Conservation (phyloP, 345 rosid species). For the Passiflora organensis region DNA sequence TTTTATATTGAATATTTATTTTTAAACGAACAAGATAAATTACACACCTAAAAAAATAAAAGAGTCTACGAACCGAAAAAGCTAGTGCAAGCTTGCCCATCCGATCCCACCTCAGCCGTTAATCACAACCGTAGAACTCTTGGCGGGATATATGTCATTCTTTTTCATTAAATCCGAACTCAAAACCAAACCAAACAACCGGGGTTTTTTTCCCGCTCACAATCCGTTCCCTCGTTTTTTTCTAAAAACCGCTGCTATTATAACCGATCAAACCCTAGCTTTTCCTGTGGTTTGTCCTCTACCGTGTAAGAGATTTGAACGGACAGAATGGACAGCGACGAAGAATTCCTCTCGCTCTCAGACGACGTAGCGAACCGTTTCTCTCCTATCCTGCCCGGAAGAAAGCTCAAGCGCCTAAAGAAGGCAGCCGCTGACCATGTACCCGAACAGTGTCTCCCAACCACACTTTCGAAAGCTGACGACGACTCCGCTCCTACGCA, state of each 20-base stretch:
- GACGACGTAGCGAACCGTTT: slow-evolving; percentile 41
- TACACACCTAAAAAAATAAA: too few relatives aligned
- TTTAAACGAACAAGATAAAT: too few relatives aligned
- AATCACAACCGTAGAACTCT: too few relatives aligned
- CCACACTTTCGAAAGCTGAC: background rate
- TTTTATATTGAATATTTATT: too few relatives aligned
- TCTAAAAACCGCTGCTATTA: slow-evolving; percentile 8
- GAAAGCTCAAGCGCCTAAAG: slow-evolving; percentile 70
- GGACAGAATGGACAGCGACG: slow-evolving; percentile 43
- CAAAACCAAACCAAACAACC: background rate
- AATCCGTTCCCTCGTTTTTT: slow-evolving; percentile 3
- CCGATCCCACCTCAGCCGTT: too few relatives aligned
- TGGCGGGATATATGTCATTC: too few relatives aligned
- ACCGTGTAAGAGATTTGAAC: background rate
- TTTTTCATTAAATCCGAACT: too few relatives aligned
- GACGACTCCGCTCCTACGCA: slow-evolving; percentile 7
- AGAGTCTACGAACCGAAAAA: too few relatives aligned
- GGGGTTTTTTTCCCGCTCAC: background rate
- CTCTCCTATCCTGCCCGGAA: slow-evolving; percentile 31
- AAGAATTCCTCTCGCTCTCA: slow-evolving; percentile 38
- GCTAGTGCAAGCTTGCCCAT: too few relatives aligned
- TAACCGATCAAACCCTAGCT: background rate
- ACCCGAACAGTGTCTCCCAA: background rate
- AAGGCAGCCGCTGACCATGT: slow-evolving; percentile 18
- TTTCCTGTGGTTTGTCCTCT: background rate